These are phyloP conservation scores for Chaetomium sp. DNA, from an alignment of 2,329 filamentous ascomycete species.

Conservation along the genomic window DNA sequence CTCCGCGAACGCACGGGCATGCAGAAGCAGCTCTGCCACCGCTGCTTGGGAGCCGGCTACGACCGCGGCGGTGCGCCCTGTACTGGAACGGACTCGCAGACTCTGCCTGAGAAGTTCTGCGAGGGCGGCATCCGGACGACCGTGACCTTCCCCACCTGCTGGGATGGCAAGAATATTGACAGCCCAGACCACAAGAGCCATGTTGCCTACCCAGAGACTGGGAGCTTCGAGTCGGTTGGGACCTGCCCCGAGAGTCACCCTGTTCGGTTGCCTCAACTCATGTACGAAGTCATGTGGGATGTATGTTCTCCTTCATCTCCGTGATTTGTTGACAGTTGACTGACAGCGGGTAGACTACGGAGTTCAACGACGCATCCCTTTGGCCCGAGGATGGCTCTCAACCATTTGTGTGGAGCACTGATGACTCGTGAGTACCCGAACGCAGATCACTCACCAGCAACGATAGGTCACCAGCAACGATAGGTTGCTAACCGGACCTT, in stretches of 20 bases:
- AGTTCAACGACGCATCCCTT: slow-evolving; percentile 41
- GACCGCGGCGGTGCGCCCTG: slow-evolving; percentile 45
- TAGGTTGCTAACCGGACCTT: not conserved
- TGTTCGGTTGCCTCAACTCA: slow-evolving; percentile 39
- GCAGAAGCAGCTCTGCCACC: slow-evolving; percentile 45
- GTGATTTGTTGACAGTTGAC: not conserved
- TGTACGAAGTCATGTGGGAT: slow-evolving; percentile 51
- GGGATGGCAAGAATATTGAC: slow-evolving; percentile 57
- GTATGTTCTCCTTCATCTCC: slow-evolving; percentile 7
- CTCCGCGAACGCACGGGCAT: slow-evolving; percentile 40
- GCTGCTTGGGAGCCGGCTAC: slow-evolving; percentile 44
- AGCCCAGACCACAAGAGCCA: slow-evolving; percentile 47
- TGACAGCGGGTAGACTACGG: slow-evolving; percentile 32
- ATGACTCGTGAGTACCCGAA: slow-evolving; percentile 27
- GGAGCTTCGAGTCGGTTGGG: slow-evolving; percentile 34
- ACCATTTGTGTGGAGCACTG: slow-evolving; percentile 37
- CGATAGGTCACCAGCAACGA: not conserved
- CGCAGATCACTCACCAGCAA: not conserved
- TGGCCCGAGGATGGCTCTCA: slow-evolving; percentile 42
- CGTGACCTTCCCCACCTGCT: slow-evolving; percentile 52
- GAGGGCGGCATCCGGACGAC: slow-evolving; percentile 47
- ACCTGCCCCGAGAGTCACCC: slow-evolving; percentile 37
- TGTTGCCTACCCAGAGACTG: slow-evolving; percentile 42
- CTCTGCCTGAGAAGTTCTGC: slow-evolving; percentile 45
- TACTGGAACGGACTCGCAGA: slow-evolving; percentile 44